Conservation (phyloP, 2,329 filamentous ascomycete species). For the Epichloe gansuensis region DNA sequence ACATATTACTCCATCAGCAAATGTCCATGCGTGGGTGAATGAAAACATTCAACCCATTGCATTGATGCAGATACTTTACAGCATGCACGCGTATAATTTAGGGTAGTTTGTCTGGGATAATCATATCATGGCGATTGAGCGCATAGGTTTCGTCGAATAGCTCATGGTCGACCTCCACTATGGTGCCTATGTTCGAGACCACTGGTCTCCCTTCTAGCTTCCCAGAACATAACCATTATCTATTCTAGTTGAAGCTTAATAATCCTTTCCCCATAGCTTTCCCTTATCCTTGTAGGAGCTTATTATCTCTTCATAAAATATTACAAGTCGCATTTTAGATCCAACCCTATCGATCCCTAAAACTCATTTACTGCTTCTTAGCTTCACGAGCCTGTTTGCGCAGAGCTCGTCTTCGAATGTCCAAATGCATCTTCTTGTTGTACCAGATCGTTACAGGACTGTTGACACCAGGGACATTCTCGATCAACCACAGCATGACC, state of each 20-base stretch:
- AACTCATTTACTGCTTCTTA: slow-evolving; percentile 45
- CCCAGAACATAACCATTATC: background rate
- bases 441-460: slow-evolving; percentile 33
- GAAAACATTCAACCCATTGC: too few species aligned
- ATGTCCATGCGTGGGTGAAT: too few species aligned
- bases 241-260: background rate
- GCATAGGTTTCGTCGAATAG: too few species aligned
- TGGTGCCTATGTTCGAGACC: too few species aligned
- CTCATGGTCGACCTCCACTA: too few species aligned
- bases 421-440: slow-evolving; percentile 62
- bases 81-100: too few species aligned
- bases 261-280: background rate
- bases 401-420: slow-evolving; percentile 71
- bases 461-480: slow-evolving; percentile 41
- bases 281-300: background rate
- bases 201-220: background rate
- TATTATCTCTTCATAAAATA: background rate
- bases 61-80: too few species aligned
- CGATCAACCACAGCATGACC: slow-evolving; percentile 73
- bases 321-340: background rate
- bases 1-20: too few species aligned
- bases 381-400: slow-evolving; percentile 73
- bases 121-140: too few species aligned
- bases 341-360: background rate
- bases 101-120: too few species aligned